Percentiles rank a stretch among this genome's conserved stretches.
Evolutionary conservation across 345 rosid species (phyloP).

Genomic region (Tarenaya hassleriana): DNA sequence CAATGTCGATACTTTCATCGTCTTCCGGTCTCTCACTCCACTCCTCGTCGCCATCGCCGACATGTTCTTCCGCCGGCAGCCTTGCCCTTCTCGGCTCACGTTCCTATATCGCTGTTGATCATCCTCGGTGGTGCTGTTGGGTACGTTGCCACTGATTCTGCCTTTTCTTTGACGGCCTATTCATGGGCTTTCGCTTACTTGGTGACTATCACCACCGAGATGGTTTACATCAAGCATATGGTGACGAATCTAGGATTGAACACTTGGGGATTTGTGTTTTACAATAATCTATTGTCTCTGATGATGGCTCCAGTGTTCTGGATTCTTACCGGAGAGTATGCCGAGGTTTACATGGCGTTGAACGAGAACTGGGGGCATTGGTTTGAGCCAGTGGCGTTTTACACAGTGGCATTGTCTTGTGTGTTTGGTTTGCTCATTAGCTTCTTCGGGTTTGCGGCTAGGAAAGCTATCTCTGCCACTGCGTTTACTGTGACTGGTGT

Average conservation of each 20-base stretch:
- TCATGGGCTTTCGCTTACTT: conserved; percentile 92
- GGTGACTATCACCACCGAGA: conserved; percentile 84
- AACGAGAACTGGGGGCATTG: conserved; percentile 41
- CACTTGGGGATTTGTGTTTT: conserved; percentile 93
- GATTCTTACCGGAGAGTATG: conserved; percentile 76
- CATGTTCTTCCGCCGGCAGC: conserved; percentile 71
- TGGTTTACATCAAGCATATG: conserved; percentile 98
- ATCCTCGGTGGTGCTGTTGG: conserved; percentile 91
- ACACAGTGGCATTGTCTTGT: conserved; percentile 74
- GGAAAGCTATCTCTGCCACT: conserved; percentile 87
- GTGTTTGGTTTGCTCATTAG: conserved; percentile 88
- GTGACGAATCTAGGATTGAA: conserved; percentile 88
- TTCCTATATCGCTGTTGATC: conserved; percentile 47
- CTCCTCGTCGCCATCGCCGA: conserved; percentile 92
- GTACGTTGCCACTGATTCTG: conserved; percentile 89
- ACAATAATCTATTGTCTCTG: conserved; percentile 79
- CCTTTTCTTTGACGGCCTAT: conserved; percentile 75
- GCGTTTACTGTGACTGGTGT: conserved; percentile 98
- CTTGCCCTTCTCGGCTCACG: conserved; percentile 74
- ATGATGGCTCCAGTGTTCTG: conserved; percentile 91
- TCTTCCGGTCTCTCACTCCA: conserved; percentile 89
- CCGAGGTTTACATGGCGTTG: conserved; percentile 57
- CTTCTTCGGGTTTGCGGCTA: conserved; percentile 92
- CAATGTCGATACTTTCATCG: conserved; percentile 92
- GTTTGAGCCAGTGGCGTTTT: conserved; percentile 56